Percentiles rank a stretch among this genome's conserved stretches.
phyloP scores from a whole-genome alignment of 179 eudicot species.

The Nepenthes alata region DNA sequence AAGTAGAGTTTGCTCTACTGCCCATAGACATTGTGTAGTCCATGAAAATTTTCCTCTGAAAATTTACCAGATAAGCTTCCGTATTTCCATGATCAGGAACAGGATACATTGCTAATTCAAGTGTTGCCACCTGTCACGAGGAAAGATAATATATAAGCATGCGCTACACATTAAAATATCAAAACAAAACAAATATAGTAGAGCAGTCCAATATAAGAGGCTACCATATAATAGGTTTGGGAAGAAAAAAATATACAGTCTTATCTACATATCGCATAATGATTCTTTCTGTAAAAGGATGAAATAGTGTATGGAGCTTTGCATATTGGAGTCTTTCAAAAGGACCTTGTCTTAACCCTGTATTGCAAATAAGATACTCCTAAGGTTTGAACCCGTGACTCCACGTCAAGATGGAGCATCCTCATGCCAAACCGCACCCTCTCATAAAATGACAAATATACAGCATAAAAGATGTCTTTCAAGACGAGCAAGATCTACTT shows the following conservation, averaged over 20 bases:
- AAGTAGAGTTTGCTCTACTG: neutral
- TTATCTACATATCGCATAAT: neutral
- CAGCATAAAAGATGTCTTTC: too few species aligned
- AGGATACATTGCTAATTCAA: conserved; percentile 29
- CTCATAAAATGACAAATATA: too few species aligned
- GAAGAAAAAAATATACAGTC: neutral
- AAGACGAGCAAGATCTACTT: too few species aligned
- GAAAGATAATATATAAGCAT: neutral
- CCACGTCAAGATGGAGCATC: too few species aligned
- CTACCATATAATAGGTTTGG: neutral
- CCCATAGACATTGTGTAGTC: neutral
- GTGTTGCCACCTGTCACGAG: conserved; percentile 16
- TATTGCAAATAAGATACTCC: too few species aligned
- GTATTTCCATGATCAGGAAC: conserved; percentile 41
- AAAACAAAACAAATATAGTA: neutral
- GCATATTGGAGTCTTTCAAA: too few species aligned
- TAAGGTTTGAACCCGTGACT: too few species aligned
- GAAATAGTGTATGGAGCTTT: too few species aligned
- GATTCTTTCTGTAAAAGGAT: too few species aligned
- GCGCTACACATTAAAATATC: neutral
- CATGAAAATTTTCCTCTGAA: neutral
- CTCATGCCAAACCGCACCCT: too few species aligned
- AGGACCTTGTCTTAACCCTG: too few species aligned
- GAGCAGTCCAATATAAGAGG: neutral
- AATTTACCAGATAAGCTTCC: conserved; percentile 37